Conservation (phyloP, 441 rosid genomes). For the Francoa sonchifolia region DNA sequence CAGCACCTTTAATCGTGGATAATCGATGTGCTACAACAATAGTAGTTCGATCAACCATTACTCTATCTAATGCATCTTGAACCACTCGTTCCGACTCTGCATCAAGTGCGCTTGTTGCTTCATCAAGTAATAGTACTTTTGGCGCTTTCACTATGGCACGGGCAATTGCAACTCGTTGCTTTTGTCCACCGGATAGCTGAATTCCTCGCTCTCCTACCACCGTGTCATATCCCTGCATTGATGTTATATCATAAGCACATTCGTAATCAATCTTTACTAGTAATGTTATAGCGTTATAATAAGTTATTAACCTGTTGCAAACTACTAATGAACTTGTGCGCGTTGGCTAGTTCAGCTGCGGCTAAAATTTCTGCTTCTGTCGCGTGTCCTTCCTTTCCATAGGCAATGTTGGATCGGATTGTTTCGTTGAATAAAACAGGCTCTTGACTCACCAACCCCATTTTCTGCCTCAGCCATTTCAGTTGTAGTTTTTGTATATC, state of each 20-base stretch:
- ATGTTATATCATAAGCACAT: not conserved
- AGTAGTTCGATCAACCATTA: conserved; percentile 45
- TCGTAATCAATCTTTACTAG: not conserved
- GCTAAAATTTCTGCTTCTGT: conserved; percentile 45
- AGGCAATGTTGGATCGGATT: conserved; percentile 63
- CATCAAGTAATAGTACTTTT: conserved; percentile 41
- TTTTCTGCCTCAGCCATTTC: conserved; percentile 70
- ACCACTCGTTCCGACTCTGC: conserved; percentile 60
- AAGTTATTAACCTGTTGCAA: conserved; percentile 36
- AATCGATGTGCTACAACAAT: conserved; percentile 55
- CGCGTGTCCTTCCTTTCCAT: conserved; percentile 51
- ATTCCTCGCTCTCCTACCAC: conserved; percentile 65
- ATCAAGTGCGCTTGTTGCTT: conserved; percentile 70
- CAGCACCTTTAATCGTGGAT: conserved; percentile 47
- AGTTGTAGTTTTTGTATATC: conserved; percentile 44
- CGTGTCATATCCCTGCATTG: conserved; percentile 49
- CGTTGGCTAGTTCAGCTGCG: conserved; percentile 64
- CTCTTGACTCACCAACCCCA: conserved; percentile 71
- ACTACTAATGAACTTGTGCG: conserved; percentile 62
- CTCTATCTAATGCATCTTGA: conserved; percentile 50
- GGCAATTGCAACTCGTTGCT: conserved; percentile 64
- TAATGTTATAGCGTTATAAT: not conserved
- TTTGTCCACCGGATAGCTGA: conserved; percentile 65
- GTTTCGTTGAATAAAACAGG: conserved; percentile 72
- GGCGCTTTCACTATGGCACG: conserved; percentile 60